Evolutionary conservation across 2,329 filamentous ascomycete species (phyloP).

Genomic region (Phyllosticta ampelicida): DNA sequence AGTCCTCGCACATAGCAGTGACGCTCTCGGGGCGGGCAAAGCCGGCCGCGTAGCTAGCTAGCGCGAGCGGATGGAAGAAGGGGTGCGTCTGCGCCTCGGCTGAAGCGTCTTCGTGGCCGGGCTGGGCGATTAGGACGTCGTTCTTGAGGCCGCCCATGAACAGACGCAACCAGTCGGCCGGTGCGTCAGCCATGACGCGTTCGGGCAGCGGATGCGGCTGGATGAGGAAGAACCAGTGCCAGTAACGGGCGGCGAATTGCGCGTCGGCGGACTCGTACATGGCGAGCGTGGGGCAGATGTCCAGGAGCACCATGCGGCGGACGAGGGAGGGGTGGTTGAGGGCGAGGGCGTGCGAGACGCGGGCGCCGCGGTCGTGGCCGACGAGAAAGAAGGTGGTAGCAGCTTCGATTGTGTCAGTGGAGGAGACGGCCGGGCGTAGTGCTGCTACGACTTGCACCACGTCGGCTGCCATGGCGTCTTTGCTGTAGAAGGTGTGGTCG

Average conservation of each 20-base stretch:
- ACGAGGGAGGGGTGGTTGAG: conserved; percentile 37
- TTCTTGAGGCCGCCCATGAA: conserved; percentile 26
- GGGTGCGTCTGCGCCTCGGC: conserved; percentile 12
- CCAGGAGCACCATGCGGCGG: conserved; percentile 24
- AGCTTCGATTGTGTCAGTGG: conserved; percentile 24
- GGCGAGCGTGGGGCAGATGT: conserved; percentile 45
- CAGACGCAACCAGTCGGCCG: conserved; percentile 21
- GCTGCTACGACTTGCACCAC: conserved; percentile 15
- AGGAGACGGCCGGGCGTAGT: conserved; percentile 36
- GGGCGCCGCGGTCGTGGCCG: conserved; percentile 47
- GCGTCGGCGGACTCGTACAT: conserved; percentile 40
- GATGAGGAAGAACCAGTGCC: conserved; percentile 50
- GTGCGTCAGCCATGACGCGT: conserved; percentile 36
- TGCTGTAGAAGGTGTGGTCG: conserved; percentile 30
- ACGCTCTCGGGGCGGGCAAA: conserved; percentile 34
- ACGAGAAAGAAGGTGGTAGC: conserved; percentile 28
- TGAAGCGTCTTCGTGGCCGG: conserved; percentile 11
- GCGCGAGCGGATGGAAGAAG: conserved; percentile 13
- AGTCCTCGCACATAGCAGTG: conserved; percentile 46
- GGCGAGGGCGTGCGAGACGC: conserved; percentile 44
- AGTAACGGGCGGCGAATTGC: conserved; percentile 41
- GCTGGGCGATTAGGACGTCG: background rate
- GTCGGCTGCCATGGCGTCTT: conserved; percentile 41
- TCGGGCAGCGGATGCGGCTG: conserved; percentile 43
- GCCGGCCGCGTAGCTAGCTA: conserved; percentile 33